Percentiles rank a stretch among this genome's conserved stretches.
phyloP scores from a whole-genome alignment of 495 filamentous ascomycete species.

The Hyaloscypha bicolor region DNA sequence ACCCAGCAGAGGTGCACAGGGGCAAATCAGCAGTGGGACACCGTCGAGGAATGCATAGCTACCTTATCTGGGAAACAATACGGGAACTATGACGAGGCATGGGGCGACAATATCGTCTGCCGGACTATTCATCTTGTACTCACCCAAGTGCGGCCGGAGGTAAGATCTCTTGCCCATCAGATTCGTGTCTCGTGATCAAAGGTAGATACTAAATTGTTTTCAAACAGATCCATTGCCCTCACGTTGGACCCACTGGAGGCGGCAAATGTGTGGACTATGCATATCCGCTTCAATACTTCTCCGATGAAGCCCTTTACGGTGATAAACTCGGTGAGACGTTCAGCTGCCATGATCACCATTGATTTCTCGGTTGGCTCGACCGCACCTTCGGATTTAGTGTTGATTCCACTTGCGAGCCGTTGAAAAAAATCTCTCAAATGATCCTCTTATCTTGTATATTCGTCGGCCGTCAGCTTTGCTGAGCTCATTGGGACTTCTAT shows the following conservation, averaged over 20 bases:
- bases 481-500: background rate
- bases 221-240: slow-evolving; percentile 41
- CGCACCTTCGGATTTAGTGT: background rate
- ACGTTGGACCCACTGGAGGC: slow-evolving; percentile 44
- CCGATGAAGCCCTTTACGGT: slow-evolving; percentile 38
- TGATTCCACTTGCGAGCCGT: background rate
- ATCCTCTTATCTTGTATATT: slow-evolving; percentile 1
- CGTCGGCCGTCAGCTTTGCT: background rate
- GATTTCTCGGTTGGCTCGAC: background rate
- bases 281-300: slow-evolving; percentile 38
- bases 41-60: slow-evolving; percentile 33
- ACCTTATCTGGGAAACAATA: slow-evolving; percentile 34
- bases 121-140: slow-evolving; percentile 42
- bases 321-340: slow-evolving; percentile 40
- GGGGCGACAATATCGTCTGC: slow-evolving; percentile 45
- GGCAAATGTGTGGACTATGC: slow-evolving; percentile 40
- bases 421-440: background rate
- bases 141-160: slow-evolving; percentile 40
- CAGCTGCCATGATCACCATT: slow-evolving; percentile 2
- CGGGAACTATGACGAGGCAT: slow-evolving; percentile 43
- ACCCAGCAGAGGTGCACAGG: slow-evolving; percentile 39
- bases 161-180: slow-evolving; percentile 25
- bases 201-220: slow-evolving; percentile 7
- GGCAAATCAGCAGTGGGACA: slow-evolving; percentile 38
- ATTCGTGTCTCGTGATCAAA: slow-evolving; percentile 1